Evolutionary conservation across 1,284 basidiomycete species (phyloP).

Genomic region (Malassezia brasiliensis): DNA sequence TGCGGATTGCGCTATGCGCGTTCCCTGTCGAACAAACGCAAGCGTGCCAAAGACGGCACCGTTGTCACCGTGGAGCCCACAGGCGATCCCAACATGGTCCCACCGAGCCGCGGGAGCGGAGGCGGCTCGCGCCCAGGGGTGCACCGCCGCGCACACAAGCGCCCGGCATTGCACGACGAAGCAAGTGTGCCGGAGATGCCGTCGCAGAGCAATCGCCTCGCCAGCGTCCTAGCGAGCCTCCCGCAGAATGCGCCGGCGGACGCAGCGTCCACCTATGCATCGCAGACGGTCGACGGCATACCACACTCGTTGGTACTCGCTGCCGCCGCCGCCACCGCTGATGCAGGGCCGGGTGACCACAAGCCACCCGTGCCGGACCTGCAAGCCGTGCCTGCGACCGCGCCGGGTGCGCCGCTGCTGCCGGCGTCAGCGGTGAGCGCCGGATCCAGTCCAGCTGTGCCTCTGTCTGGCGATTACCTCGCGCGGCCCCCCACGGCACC

Average conservation of each 20-base stretch:
- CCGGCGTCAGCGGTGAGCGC: background rate
- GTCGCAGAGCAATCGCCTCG: background rate
- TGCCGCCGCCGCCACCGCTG: background rate
- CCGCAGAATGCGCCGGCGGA: background rate
- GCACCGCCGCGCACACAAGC: conserved; percentile 29
- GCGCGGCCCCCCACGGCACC: background rate
- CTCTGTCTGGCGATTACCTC: background rate
- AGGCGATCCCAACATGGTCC: conserved; percentile 29
- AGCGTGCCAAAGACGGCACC: conserved; percentile 31
- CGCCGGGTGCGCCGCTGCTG: background rate
- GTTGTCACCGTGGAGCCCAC: conserved; percentile 30
- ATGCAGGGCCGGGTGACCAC: background rate
- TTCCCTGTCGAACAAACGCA: conserved; percentile 33
- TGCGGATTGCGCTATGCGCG: conserved; percentile 45
- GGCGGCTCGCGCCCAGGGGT: conserved; percentile 32
- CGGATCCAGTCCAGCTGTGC: background rate
- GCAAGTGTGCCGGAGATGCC: conserved; percentile 34
- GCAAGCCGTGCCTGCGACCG: background rate
- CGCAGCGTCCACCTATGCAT: background rate
- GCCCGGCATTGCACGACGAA: conserved; percentile 20
- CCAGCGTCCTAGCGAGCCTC: background rate
- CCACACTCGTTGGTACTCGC: conserved; percentile 1
- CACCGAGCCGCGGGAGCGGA: conserved; percentile 33
- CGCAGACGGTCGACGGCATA: background rate
- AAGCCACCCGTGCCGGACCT: background rate